A percentile compares a stretch with the other conserved stretches of the same genome.
Evolutionary conservation across 148 eudicot species (phyloP).

Genomic region (Spergularia bocconei): DNA sequence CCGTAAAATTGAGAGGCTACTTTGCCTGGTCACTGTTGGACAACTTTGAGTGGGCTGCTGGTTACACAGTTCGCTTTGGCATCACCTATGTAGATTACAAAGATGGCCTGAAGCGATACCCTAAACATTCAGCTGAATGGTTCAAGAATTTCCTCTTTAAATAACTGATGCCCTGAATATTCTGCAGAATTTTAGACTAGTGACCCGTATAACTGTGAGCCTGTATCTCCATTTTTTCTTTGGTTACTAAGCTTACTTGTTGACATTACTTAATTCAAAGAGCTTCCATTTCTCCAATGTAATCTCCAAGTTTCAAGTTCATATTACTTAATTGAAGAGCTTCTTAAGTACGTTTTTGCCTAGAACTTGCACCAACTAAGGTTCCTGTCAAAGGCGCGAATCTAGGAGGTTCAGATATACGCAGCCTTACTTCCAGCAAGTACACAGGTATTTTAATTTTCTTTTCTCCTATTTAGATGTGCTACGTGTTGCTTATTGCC

Average conservation of each 20-base stretch:
- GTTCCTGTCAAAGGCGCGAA: no score
- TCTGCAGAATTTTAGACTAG: background rate
- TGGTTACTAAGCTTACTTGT: background rate
- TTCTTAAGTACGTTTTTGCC: no score
- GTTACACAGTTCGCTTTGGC: slow-evolving; percentile 42
- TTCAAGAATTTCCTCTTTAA: slow-evolving; percentile 33
- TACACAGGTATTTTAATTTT: no score
- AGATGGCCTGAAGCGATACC: slow-evolving; percentile 31
- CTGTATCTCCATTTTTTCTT: background rate
- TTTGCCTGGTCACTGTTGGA: slow-evolving; percentile 48
- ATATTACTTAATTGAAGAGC: no score
- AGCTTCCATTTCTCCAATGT: background rate
- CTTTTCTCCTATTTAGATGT: no score
- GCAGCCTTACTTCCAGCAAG: no score
- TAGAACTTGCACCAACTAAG: no score
- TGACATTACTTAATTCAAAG: background rate
- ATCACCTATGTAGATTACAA: slow-evolving; percentile 36
- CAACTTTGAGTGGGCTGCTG: slow-evolving; percentile 40
- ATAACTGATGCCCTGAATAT: background rate
- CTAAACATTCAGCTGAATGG: slow-evolving; percentile 42
- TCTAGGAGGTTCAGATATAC: no score
- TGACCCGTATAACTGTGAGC: background rate
- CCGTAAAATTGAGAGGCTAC: slow-evolving; percentile 33
- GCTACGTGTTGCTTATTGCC: no score
- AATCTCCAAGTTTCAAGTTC: no score